These are phyloP conservation scores for Neurospora sp. DNA, from an alignment of 495 filamentous ascomycete genomes.

Conservation along the genomic window DNA sequence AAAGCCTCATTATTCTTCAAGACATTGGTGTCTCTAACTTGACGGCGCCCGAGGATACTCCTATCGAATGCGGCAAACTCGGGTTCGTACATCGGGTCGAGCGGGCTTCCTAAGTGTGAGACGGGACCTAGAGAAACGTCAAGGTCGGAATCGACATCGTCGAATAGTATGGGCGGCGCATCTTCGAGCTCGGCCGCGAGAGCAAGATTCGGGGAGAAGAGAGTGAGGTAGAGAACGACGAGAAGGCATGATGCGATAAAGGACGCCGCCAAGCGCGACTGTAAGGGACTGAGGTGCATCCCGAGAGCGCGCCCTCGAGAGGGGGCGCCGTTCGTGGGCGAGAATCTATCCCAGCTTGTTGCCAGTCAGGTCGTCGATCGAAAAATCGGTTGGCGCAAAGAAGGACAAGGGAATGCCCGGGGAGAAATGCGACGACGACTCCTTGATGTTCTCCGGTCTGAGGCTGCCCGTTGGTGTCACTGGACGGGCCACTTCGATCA, in stretches of 20 bases:
- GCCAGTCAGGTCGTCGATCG: neutral
- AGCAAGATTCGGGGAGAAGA: conserved; percentile 47
- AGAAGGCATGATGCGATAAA: conserved; percentile 45
- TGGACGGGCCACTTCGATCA: neutral
- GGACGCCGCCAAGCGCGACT: conserved; percentile 59
- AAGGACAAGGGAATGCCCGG: neutral
- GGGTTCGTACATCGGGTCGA: conserved; percentile 39
- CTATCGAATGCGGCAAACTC: conserved; percentile 49
- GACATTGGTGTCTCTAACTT: conserved; percentile 26
- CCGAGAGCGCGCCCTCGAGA: conserved; percentile 26
- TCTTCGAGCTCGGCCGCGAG: conserved; percentile 45
- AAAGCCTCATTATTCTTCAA: conserved; percentile 56
- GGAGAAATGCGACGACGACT: neutral
- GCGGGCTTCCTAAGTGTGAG: conserved; percentile 11
- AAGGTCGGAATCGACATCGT: conserved; percentile 23
- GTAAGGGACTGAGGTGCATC: conserved; percentile 57
- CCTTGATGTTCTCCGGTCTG: neutral
- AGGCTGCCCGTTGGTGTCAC: neutral
- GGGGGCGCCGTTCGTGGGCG: conserved; percentile 10
- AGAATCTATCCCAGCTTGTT: neutral
- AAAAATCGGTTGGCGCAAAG: neutral
- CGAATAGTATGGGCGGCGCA: conserved; percentile 30
- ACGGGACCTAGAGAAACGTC: conserved; percentile 17
- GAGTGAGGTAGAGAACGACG: conserved; percentile 42
- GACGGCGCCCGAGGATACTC: conserved; percentile 52